Evolutionary conservation across 2,329 filamentous ascomycete genomes (phyloP), one percentile per base, ranked within the genome.

Genomic region (Chaetomiaceae sp.): DNA sequence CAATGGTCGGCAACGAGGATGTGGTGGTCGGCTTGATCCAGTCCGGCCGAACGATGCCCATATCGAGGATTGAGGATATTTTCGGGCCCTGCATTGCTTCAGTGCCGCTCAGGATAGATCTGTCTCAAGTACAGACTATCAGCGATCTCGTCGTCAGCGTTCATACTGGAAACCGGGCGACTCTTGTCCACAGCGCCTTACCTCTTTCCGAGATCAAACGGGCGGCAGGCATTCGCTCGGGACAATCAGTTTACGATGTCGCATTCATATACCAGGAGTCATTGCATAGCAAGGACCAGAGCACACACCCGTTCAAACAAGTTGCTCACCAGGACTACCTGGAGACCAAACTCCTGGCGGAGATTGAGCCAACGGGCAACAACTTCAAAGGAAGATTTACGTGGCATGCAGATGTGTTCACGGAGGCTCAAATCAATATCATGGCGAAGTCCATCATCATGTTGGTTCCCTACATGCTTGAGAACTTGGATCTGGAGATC

Each of bases 211-310:
- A 90, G 2, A 88, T 96, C 58, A 85, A 82, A 62, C 81, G 79
- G 59, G 68, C 78, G 1, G 79, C 77, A 3, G 78, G 76, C 0
- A 55, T 86, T 1, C 70, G 75, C 25, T 74, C 81, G 0, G 73
- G 77, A 1, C 75, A 81, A 34, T 69, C 71, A 1, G 69, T 95
- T 0, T 96, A 92, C 60, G 88, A 95, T 60, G 78, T 85, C 0
- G 72, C 96, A 0, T 85, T 95, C 62, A 84, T 91, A 0, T 96
- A 91, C 75, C 91, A 96, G 62, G 86, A 95, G 64, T 87, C 85
- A 0, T 72, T 86, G 1, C 69, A 73, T 64, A 71, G 61, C 61
- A 62, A 57, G 23, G 46, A 47, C 37, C 16, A 57, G 27, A 55
- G 58, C 1, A 36, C 21, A 1, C 61, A 67, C 3, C 32, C 65